These are phyloP conservation scores for Juncus effusus DNA, from an alignment of 176 grass and related monocot species.

Conservation along the genomic window DNA sequence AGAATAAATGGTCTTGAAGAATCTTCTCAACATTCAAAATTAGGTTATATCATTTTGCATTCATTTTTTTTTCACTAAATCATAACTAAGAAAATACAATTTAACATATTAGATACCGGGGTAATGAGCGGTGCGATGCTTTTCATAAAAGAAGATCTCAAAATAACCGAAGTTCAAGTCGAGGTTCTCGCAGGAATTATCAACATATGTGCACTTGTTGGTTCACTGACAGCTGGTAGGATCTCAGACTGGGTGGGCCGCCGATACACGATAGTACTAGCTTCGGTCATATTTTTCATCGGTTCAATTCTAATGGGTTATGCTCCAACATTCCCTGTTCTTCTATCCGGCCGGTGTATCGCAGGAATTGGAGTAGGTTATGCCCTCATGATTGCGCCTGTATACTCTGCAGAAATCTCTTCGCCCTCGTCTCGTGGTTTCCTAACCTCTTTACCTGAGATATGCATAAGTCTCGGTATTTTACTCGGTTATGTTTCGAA, in stretches of 20 bases:
- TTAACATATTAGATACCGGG: slow-evolving; percentile 24
- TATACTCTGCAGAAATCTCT: slow-evolving; percentile 77
- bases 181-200: slow-evolving; percentile 81
- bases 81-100: slow-evolving; percentile 19
- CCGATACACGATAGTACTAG: slow-evolving; percentile 83
- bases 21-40: too few relatives aligned
- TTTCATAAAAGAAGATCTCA: slow-evolving; percentile 65
- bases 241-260: slow-evolving; percentile 86
- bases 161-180: slow-evolving; percentile 53
- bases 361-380: slow-evolving; percentile 91
- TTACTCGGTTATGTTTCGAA: slow-evolving; percentile 90
- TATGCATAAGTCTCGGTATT: slow-evolving; percentile 69
- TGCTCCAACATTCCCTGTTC: slow-evolving; percentile 48
- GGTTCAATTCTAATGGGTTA: slow-evolving; percentile 69
- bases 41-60: slow-evolving; percentile 1
- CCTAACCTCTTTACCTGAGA: slow-evolving; percentile 77
- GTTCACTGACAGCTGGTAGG: slow-evolving; percentile 68
- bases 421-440: slow-evolving; percentile 69
- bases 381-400: slow-evolving; percentile 69
- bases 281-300: slow-evolving; percentile 65
- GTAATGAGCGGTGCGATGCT: slow-evolving; percentile 81
- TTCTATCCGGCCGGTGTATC: slow-evolving; percentile 70
- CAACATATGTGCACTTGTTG: slow-evolving; percentile 75
- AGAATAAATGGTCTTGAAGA: too few relatives aligned
- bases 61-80: not conserved